Percentiles rank a stretch among this genome's conserved stretches.
phyloP scores from a whole-genome alignment of 306 rosid genomes.

The Chamaecrista fasciculata region DNA sequence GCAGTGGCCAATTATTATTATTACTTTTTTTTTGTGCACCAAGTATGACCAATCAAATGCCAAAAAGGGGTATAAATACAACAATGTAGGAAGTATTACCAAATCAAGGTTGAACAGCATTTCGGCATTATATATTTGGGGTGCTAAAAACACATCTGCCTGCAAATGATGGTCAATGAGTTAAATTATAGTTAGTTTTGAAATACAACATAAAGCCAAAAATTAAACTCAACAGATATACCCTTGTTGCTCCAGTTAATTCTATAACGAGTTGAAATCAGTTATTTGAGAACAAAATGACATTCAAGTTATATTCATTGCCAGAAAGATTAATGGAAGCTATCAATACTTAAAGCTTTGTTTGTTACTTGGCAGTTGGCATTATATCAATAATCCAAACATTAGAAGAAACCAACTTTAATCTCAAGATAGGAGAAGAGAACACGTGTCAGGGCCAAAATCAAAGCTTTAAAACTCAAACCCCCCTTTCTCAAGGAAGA shows the following conservation, averaged over 20 bases:
- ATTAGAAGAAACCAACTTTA: not conserved
- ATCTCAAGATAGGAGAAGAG: not conserved
- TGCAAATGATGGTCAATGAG: conserved; percentile 45
- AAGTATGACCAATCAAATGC: not conserved
- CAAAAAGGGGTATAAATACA: not conserved
- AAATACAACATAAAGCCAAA: conserved; percentile 9
- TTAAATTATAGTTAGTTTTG: conserved; percentile 10
- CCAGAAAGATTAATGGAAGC: conserved; percentile 6
- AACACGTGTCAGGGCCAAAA: not conserved
- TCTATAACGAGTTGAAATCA: conserved; percentile 11
- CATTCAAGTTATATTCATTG: not conserved
- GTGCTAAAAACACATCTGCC: conserved; percentile 90
- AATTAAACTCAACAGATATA: conserved; percentile 20
- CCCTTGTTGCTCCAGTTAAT: conserved; percentile 14
- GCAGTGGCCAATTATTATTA: not conserved
- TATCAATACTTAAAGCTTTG: not conserved
- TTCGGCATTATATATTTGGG: conserved; percentile 58
- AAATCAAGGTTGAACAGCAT: conserved; percentile 47
- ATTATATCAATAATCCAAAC: not conserved
- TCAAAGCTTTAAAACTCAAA: not conserved
- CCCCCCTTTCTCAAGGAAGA: not conserved
- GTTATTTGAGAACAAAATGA: conserved; percentile 1
- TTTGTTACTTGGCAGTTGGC: not conserved
- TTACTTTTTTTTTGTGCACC: too few species aligned
- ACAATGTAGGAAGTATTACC: conserved; percentile 48